Conservation (phyloP, 371 early-diverging fungal genomes). For the Rhizopus arrhizus region DNA sequence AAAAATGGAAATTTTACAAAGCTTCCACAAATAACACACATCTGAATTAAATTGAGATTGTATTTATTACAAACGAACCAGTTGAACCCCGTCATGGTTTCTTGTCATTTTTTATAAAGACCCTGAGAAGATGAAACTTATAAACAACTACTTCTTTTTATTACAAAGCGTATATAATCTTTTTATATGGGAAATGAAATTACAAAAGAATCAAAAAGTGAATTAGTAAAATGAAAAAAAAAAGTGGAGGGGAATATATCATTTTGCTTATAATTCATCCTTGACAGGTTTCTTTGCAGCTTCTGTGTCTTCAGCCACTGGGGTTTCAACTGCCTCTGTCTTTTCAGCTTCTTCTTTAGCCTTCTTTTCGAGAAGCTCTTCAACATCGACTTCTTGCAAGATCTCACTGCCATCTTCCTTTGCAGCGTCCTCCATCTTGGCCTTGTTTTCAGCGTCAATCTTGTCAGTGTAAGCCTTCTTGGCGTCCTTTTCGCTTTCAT, state of each 20-base stretch:
- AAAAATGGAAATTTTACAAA: too few species aligned
- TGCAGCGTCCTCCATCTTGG: constrained; percentile 17
- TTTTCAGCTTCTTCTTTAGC: constrained; percentile 14
- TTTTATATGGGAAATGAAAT: constrained; percentile 2
- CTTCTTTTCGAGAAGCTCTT: background rate
- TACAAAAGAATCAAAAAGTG: background rate
- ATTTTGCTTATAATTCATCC: constrained; percentile 53
- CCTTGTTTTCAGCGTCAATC: constrained; percentile 32
- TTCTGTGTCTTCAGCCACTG: constrained; percentile 16
- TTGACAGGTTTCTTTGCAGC: constrained; percentile 41
- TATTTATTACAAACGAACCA: too few species aligned
- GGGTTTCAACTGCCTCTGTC: constrained; percentile 29
- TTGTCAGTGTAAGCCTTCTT: constrained; percentile 30
- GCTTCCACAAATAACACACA: too few species aligned
- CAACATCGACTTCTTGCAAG: constrained; percentile 16
- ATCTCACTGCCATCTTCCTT: constrained; percentile 29
- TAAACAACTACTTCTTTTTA: background rate
- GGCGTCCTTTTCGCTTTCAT: constrained; percentile 44
- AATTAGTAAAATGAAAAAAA: background rate
- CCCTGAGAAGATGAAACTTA: background rate
- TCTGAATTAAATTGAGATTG: too few species aligned
- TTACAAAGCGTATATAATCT: background rate
- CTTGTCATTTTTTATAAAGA: too few species aligned
- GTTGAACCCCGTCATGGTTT: too few species aligned
- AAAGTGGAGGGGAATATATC: background rate